Conservation (phyloP, 1,139 yeast genomes). For the Candida buenavistaensis region DNA sequence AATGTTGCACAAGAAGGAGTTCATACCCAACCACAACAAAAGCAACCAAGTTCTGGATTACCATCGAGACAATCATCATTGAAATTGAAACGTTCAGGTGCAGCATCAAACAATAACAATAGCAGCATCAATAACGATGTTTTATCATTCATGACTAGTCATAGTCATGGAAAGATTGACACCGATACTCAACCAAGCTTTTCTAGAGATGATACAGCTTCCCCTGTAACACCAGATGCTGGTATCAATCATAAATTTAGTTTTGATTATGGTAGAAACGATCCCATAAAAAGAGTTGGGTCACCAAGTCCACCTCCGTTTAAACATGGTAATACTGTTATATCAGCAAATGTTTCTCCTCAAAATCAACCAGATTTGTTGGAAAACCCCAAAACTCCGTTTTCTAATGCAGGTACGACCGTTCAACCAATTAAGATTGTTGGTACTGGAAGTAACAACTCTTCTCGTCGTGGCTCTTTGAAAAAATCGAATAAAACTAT, state of each 20-base stretch:
- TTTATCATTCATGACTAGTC: constrained; percentile 11
- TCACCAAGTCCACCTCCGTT: constrained; percentile 18
- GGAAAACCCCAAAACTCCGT: background rate
- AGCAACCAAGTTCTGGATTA: constrained; percentile 6
- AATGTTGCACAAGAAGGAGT: constrained; percentile 17
- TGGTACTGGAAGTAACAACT: constrained; percentile 11
- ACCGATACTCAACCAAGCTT: constrained; percentile 3
- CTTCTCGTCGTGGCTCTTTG: constrained; percentile 22
- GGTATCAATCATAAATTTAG: constrained; percentile 8
- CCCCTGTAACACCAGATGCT: constrained; percentile 10
- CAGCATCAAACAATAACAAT: constrained; percentile 2
- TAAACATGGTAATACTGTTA: constrained; percentile 3
- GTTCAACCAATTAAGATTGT: constrained; percentile 24
- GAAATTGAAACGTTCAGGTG: constrained; percentile 9
- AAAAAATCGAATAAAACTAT: constrained; percentile 33
- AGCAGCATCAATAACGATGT: constrained; percentile 8
- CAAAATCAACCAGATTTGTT: background rate
- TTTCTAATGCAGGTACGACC: constrained; percentile 4
- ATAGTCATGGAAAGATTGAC: constrained; percentile 4
- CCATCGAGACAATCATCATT: constrained; percentile 15
- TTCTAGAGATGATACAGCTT: constrained; percentile 5
- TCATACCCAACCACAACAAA: constrained; percentile 2
- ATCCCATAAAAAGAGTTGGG: constrained; percentile 3
- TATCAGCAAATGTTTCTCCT: background rate
- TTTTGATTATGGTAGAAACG: constrained; percentile 10